Evolutionary conservation across 345 rosid species (phyloP), one percentile per base, ranked within the genome.

Genomic region (Psidium guajava): DNA sequence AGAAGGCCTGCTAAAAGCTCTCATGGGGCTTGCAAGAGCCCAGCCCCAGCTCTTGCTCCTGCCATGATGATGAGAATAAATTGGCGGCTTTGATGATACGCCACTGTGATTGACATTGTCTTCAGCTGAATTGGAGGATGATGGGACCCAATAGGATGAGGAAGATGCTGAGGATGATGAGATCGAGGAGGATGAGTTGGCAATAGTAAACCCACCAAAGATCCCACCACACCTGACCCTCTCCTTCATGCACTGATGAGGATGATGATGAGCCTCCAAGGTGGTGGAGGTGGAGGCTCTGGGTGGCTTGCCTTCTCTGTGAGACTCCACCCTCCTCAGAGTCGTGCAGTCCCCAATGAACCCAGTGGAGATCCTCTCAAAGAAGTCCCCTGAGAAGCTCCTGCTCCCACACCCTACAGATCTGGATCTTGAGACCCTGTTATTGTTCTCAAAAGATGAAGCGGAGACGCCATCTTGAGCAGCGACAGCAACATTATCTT

Each of bases 311-410:
- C 96, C 99, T 93, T 97, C 99, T 82, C 99, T 92, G 40, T 96
- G 99, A 2, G 99, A 97, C 85, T 95, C 99, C 8, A 96, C 99
- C 88, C 99, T 90, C 61, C 99, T 90, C 25, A 96, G 92, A 24
- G 99, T 90, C 22, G 77, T 69, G 89, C 99, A 97, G 88, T 97
- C 99, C 18, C 99, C 99, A 2, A 69, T 69, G 81, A 97, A 94
- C 74, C 99, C 99, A 55, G 96, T 97, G 12, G 99, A 96, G 85
- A 97, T 93, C 88, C 98, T 96, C 87, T 95, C 99, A 27, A 97
- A 96, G 88, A 97, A 96, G 77, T 97, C 99, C 99, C 99, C 99
- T 0, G 99, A 96, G 87, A 97, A 97, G 90, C 99, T 96, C 89
- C 98, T 87, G 94, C 98, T 96, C 42, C 99, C 99, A 82, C 99